Evolutionary conservation across 2,329 filamentous ascomycete genomes (phyloP).

Genomic region (Zasmidium cellare): DNA sequence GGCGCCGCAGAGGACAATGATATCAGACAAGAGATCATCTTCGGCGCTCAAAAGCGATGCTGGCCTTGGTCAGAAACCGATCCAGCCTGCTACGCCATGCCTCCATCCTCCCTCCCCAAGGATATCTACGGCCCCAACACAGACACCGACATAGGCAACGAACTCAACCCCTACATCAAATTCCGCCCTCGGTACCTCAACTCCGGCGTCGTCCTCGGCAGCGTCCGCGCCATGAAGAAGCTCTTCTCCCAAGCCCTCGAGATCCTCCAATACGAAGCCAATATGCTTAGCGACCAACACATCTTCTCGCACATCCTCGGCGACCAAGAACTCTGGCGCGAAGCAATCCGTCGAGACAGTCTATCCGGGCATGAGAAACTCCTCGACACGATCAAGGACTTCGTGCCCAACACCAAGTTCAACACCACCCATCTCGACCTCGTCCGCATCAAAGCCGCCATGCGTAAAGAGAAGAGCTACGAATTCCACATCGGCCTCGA

Average conservation of each 20-base stretch:
- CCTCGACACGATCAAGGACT: constrained; percentile 13
- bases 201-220: constrained; percentile 25
- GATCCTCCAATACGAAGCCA: constrained; percentile 27
- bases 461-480: constrained; percentile 44
- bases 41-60: constrained; percentile 57
- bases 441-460: constrained; percentile 25
- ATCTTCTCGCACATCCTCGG: constrained; percentile 34
- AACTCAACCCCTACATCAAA: constrained; percentile 35
- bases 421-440: constrained; percentile 21
- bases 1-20: constrained; percentile 27
- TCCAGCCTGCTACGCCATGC: constrained; percentile 54
- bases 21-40: constrained; percentile 56
- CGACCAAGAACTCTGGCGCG: constrained; percentile 33
- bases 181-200: constrained; percentile 46
- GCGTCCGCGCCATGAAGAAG: constrained; percentile 27
- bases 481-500: constrained; percentile 35
- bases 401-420: constrained; percentile 14
- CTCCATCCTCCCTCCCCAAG: constrained; percentile 51
- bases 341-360: constrained; percentile 40
- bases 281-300: constrained; percentile 39
- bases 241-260: constrained; percentile 33
- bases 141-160: constrained; percentile 47
- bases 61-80: constrained; percentile 44
- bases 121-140: constrained; percentile 51
- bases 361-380: constrained; percentile 4